These are phyloP conservation scores for Fonsecaea multimorphosa DNA, from an alignment of 2,329 filamentous ascomycete species.

Conservation along the genomic window DNA sequence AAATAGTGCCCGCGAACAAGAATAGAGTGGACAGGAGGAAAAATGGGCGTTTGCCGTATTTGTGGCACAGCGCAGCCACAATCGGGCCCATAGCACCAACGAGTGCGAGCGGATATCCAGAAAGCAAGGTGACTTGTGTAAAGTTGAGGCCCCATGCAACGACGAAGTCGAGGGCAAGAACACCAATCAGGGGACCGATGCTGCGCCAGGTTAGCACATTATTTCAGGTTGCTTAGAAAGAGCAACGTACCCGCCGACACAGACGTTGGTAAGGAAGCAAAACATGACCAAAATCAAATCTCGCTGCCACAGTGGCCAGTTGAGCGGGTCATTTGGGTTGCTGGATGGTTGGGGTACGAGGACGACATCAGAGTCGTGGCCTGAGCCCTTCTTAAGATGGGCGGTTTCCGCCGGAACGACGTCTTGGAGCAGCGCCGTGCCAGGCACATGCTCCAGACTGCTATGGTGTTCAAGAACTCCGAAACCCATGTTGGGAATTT, in stretches of 20 bases:
- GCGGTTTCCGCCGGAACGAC: too few relatives aligned
- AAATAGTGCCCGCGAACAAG: conserved; percentile 14
- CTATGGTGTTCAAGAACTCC: too few relatives aligned
- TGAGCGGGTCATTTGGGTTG: conserved; percentile 16
- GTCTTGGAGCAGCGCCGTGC: too few relatives aligned
- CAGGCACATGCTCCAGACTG: too few relatives aligned
- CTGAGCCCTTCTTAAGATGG: conserved; percentile 24
- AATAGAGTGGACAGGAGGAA: conserved; percentile 19
- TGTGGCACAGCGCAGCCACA: conserved; percentile 23
- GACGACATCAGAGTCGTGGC: conserved; percentile 18
- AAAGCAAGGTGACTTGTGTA: conserved; percentile 16
- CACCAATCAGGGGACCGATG: conserved; percentile 19
- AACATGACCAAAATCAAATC: neutral
- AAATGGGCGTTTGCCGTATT: conserved; percentile 25
- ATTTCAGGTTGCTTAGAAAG: too few relatives aligned
- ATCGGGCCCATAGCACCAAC: conserved; percentile 21
- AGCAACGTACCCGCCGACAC: neutral
- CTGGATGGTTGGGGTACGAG: conserved; percentile 19
- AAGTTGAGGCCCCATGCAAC: conserved; percentile 15
- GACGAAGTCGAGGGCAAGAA: conserved; percentile 41
- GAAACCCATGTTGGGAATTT: too few relatives aligned
- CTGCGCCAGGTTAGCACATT: conserved; percentile 1
- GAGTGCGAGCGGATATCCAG: conserved; percentile 14
- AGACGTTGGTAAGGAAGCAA: neutral
- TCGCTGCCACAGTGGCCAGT: conserved; percentile 18